A percentile compares a stretch with the other conserved stretches of the same genome.
Conservation (phyloP, 2,329 filamentous ascomycete genomes). For the Ceratocystis cubensis region DNA sequence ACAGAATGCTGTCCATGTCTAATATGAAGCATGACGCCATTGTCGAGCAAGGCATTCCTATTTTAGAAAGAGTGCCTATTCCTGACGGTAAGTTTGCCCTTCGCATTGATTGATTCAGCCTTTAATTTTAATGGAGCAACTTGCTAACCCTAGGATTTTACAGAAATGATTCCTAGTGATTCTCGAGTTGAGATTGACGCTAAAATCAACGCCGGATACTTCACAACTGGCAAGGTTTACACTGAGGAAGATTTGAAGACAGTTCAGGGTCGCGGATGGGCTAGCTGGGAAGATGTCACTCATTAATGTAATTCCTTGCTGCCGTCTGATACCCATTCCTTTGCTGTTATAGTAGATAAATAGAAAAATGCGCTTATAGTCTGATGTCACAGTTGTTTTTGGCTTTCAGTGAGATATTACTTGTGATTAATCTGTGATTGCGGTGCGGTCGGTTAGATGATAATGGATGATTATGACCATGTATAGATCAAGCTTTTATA, state of each 20-base stretch:
- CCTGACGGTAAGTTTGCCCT: slow-evolving; percentile 18
- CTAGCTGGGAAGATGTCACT: slow-evolving; percentile 35
- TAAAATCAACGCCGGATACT: slow-evolving; percentile 81
- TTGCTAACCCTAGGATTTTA: too few relatives aligned
- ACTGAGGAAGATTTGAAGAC: slow-evolving; percentile 73
- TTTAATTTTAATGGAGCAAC: too few relatives aligned
- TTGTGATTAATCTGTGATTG: too few relatives aligned
- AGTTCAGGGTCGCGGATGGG: slow-evolving; percentile 84
- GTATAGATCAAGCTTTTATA: too few relatives aligned
- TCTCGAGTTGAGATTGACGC: slow-evolving; percentile 97
- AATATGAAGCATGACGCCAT: slow-evolving; percentile 89
- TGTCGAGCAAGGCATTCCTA: slow-evolving; percentile 52
- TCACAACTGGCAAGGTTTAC: slow-evolving; percentile 83
- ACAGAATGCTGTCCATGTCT: slow-evolving; percentile 89
- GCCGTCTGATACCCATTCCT: slow-evolving; percentile 12
- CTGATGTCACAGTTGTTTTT: not conserved
- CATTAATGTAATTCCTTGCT: slow-evolving; percentile 14
- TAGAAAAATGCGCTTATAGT: not conserved
- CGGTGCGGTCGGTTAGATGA: too few relatives aligned
- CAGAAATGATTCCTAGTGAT: slow-evolving; percentile 80
- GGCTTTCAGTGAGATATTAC: too few relatives aligned
- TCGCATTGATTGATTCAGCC: too few relatives aligned
- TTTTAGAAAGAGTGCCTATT: slow-evolving; percentile 20
- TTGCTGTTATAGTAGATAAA: not conserved
- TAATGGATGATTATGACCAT: too few relatives aligned